A percentile compares a stretch with the other conserved stretches of the same genome.
Conservation (phyloP, 768 basidiomycete genomes). For the Omphalotus guepiniiformis region DNA sequence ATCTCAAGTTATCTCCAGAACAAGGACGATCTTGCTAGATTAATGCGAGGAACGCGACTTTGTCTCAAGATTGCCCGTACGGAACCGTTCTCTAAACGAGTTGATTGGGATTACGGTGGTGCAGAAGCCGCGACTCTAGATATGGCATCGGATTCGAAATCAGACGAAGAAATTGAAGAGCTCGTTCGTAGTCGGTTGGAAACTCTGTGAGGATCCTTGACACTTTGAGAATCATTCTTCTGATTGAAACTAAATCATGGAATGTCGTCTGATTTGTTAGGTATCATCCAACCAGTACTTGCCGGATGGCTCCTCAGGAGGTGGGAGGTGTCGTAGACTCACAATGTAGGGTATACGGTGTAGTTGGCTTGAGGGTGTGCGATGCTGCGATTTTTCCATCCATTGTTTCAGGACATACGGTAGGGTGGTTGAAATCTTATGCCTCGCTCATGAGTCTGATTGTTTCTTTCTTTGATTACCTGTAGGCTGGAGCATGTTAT, state of each 20-base stretch:
- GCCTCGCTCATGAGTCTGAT: background rate
- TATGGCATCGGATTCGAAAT: conserved; percentile 31
- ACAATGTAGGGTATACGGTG: conserved; percentile 38
- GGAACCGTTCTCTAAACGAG: conserved; percentile 32
- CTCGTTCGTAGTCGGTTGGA: conserved; percentile 37
- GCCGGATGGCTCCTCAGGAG: conserved; percentile 39
- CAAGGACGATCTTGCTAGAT: conserved; percentile 37
- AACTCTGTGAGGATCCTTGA: conserved; percentile 27
- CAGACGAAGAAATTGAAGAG: conserved; percentile 38
- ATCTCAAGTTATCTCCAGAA: conserved; percentile 34
- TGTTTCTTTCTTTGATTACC: background rate
- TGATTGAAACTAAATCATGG: too few relatives aligned
- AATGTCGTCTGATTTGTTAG: too few relatives aligned
- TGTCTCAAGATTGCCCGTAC: conserved; percentile 34
- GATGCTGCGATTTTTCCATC: conserved; percentile 38
- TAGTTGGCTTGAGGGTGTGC: conserved; percentile 37
- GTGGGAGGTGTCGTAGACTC: conserved; percentile 42
- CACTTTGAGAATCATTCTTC: too few relatives aligned
- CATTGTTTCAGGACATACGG: conserved; percentile 39
- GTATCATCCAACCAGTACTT: conserved; percentile 44
- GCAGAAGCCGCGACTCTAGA: conserved; percentile 29
- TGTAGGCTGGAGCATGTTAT: conserved; percentile 23
- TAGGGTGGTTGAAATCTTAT: conserved; percentile 24
- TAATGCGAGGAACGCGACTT: conserved; percentile 38
- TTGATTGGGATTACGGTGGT: conserved; percentile 30